These are phyloP conservation scores for Asclepias syriaca DNA, from an alignment of 257 asterid genomes.

Conservation along the genomic window DNA sequence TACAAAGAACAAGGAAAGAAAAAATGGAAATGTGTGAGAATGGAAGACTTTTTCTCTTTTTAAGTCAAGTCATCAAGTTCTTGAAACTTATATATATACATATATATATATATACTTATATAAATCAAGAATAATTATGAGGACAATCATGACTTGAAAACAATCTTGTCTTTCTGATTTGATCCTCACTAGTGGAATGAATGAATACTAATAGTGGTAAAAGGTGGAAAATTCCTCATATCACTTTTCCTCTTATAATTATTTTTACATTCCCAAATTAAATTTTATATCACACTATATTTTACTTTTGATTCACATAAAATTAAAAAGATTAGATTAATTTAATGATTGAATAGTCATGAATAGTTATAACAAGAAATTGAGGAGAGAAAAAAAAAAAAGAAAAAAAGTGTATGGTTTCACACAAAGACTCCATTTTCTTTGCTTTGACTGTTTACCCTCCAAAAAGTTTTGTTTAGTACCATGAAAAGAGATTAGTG, in stretches of 20 bases:
- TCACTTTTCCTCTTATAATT: no score
- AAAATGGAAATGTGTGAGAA: neutral
- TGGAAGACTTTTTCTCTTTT: neutral
- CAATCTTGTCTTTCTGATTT: neutral
- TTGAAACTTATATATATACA: neutral
- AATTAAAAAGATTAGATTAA: no score
- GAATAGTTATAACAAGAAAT: no score
- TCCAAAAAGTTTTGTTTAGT: neutral
- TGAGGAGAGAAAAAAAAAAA: neutral
- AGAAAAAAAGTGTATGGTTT: neutral
- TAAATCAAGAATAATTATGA: neutral
- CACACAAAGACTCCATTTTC: conserved; percentile 7
- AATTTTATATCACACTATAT: no score
- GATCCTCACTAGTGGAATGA: neutral
- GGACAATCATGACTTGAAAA: neutral
- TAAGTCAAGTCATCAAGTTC: no score
- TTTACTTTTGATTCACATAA: no score
- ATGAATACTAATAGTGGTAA: neutral
- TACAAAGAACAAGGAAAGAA: neutral
- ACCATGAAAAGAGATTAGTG: neutral
- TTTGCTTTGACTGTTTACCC: neutral
- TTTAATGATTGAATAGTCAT: no score
- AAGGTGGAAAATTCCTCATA: neutral
- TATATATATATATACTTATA: no score
- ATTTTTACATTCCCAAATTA: no score